phyloP scores from a whole-genome alignment of 805 yeast genomes.

The Cyberlindnera samutprakarnensis region DNA sequence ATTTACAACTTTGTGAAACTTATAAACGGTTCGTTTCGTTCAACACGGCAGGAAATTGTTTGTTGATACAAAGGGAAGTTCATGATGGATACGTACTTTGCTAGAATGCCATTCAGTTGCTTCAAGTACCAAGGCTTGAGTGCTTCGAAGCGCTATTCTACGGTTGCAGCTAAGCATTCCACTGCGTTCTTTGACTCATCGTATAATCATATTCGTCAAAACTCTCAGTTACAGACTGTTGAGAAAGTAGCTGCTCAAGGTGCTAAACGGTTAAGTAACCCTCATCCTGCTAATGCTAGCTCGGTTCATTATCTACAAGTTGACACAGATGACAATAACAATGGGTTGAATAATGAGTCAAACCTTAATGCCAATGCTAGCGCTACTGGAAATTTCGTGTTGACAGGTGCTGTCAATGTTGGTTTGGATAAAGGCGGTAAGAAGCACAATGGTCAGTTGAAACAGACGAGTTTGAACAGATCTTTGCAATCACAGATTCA shows the following conservation, averaged over 20 bases:
- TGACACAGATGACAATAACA: slow-evolving; percentile 1
- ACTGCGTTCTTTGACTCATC: slow-evolving; percentile 32
- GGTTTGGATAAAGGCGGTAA: slow-evolving; percentile 11
- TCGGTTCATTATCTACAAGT: slow-evolving; percentile 16
- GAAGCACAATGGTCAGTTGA: not conserved
- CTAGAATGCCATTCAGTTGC: slow-evolving; percentile 32
- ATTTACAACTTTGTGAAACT: too few species aligned
- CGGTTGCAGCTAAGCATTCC: slow-evolving; percentile 25
- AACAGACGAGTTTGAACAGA: slow-evolving; percentile 1
- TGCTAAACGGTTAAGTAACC: slow-evolving; percentile 18
- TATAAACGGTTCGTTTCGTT: too few species aligned
- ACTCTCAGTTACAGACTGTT: slow-evolving; percentile 24
- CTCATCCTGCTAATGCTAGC: slow-evolving; percentile 30
- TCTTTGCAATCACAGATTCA: slow-evolving; percentile 2
- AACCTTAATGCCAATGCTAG: not conserved
- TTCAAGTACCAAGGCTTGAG: slow-evolving; percentile 32
- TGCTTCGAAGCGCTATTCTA: slow-evolving; percentile 28
- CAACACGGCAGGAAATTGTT: too few species aligned
- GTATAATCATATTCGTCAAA: slow-evolving; percentile 31
- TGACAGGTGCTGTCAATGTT: slow-evolving; percentile 15
- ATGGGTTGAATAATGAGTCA: not conserved
- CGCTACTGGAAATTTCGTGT: slow-evolving; percentile 6
- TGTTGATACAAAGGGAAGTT: too few species aligned
- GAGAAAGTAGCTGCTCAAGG: slow-evolving; percentile 16
- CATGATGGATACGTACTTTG: slow-evolving; percentile 12